These are phyloP conservation scores for Russula griseocarnosa DNA, from an alignment of 768 basidiomycete species.

Conservation along the genomic window DNA sequence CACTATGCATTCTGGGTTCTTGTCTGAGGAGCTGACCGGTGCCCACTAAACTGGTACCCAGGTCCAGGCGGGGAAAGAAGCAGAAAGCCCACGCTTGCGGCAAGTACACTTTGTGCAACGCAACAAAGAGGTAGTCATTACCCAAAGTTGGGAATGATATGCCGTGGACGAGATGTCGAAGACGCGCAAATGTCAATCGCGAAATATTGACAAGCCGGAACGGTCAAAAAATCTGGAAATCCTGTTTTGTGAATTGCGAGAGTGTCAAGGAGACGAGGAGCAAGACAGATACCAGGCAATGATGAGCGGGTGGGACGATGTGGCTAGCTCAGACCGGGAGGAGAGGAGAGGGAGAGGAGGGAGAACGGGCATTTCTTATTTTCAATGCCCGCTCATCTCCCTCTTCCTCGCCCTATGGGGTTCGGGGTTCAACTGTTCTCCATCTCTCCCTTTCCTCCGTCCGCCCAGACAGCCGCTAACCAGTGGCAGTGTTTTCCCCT, in stretches of 20 bases:
- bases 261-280: slow-evolving; percentile 6
- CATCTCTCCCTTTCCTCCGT: not conserved
- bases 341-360: not conserved
- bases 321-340: no score
- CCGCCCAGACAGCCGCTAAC: not conserved
- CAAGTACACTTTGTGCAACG: not conserved
- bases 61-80: not conserved
- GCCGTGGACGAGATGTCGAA: not conserved
- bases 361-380: not conserved
- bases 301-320: no score
- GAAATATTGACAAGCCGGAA: slow-evolving; percentile 6
- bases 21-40: not conserved
- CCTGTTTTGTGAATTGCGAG: not conserved
- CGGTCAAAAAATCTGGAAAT: slow-evolving; percentile 22
- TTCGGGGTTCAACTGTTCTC: no score
- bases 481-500: not conserved
- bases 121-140: not conserved
- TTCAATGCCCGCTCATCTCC: slow-evolving; percentile 15
- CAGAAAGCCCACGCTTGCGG: not conserved
- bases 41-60: not conserved
- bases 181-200: not conserved
- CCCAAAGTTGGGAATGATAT: not conserved
- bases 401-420: no score
- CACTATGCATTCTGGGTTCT: not conserved
- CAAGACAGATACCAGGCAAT: not conserved